phyloP scores from a whole-genome alignment of 495 filamentous ascomycete genomes.

The Penicillium angulare region DNA sequence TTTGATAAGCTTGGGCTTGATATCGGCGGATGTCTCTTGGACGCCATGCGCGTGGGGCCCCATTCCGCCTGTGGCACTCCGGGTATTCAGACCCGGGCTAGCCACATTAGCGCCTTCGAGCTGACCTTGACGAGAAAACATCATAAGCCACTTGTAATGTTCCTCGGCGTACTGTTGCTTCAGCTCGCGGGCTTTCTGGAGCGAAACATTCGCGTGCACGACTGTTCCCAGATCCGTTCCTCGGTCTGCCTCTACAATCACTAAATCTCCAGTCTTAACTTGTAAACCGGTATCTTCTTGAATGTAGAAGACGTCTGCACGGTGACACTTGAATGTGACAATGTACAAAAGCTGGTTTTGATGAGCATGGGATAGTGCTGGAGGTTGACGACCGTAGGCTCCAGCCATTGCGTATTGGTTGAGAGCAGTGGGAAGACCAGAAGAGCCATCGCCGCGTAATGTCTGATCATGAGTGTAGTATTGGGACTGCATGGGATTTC shows the following conservation, averaged over 20 bases:
- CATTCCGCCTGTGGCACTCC: slow-evolving; percentile 71
- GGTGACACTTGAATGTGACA: slow-evolving; percentile 91
- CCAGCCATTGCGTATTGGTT: slow-evolving; percentile 55
- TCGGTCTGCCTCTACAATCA: slow-evolving; percentile 96
- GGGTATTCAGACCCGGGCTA: slow-evolving; percentile 45
- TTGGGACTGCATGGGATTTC: slow-evolving; percentile 22
- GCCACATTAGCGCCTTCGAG: slow-evolving; percentile 61
- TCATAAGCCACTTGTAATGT: slow-evolving; percentile 95
- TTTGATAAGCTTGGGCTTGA: slow-evolving; percentile 96
- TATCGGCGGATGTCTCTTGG: slow-evolving; percentile 73
- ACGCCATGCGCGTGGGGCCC: slow-evolving; percentile 69
- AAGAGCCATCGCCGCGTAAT: slow-evolving; percentile 39
- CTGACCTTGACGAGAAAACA: slow-evolving; percentile 75
- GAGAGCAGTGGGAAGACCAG: slow-evolving; percentile 41
- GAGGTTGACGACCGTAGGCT: slow-evolving; percentile 53
- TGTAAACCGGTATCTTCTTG: slow-evolving; percentile 91
- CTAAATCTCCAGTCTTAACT: slow-evolving; percentile 85
- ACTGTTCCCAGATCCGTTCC: slow-evolving; percentile 96
- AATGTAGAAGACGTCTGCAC: slow-evolving; percentile 94
- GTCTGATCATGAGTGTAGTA: slow-evolving; percentile 50
- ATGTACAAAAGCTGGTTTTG: slow-evolving; percentile 85
- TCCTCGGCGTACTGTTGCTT: slow-evolving; percentile 89
- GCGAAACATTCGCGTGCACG: slow-evolving; percentile 75
- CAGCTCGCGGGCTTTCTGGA: slow-evolving; percentile 78
- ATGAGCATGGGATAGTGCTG: slow-evolving; percentile 64